Evolutionary conservation across 345 rosid genomes (phyloP), one percentile per base, ranked within the genome.

Genomic region (Odontarrhena argentea): DNA sequence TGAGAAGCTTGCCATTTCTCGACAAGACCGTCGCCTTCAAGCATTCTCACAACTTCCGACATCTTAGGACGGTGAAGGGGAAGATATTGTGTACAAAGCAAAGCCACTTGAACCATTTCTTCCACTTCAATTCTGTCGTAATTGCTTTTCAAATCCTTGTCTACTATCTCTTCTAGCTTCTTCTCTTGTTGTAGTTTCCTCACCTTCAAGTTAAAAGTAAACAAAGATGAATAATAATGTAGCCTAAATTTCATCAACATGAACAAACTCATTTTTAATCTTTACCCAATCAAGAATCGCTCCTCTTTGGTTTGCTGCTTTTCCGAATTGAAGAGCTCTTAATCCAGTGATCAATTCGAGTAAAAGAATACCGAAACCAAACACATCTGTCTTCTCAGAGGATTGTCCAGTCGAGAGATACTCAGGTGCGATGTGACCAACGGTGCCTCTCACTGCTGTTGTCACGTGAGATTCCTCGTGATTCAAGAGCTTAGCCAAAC

Each of bases 1-100:
- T 86, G 97, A 69, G 96, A 82, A 76, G 97, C 96, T 78, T 91
- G 97, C 97, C 99, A 88, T 76, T 84, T 93, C 77, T 93, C 97
- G 3, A 89, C 97, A 1, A 93, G 86, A 24, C 96, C 98, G 65
- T 94, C 97, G 1, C 99, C 99, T 83, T 91, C 92, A 1, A 94
- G 83, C 97, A 94, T 94, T 56, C 96, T 82, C 34, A 94, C 92
- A 43, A 88, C 96, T 81, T 95, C 93, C 0, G 97, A 89, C 97
- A 95, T 95, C 64, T 83, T 91, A 1, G 96, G 99, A 76, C 97
- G 85, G 25, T 81, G 85, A 67, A 83, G 73, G 1, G 93, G 96
- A 74, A 85, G 89, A 78, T 86, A 78, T 54, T 95, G 92, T 36
- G 96, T 91, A 40, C 96, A 87, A 51, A 95, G 70, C 47, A 95